A percentile compares a stretch with the other conserved stretches of the same genome.
phyloP scores from a whole-genome alignment of 352 stramenopile species.

The Phytophthora kernoviae region DNA sequence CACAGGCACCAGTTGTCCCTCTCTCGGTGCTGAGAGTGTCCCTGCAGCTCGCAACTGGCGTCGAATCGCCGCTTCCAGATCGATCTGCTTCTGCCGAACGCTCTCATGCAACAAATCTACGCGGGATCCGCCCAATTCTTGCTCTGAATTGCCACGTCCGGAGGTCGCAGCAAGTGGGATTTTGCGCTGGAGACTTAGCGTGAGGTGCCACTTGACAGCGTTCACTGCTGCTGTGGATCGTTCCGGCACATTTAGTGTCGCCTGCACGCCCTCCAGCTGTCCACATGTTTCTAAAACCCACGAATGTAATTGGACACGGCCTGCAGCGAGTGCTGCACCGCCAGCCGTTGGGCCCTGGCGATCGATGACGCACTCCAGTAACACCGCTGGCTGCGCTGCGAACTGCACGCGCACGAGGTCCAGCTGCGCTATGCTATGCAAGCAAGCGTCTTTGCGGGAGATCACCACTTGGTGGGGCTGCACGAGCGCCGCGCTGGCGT shows the following conservation, averaged over 20 bases:
- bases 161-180: conserved; percentile 27
- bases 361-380: conserved; percentile 50
- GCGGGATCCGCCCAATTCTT: conserved; percentile 9
- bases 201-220: conserved; percentile 15
- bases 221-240: conserved; percentile 6
- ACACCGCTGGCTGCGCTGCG: conserved; percentile 2
- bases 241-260: conserved; percentile 22
- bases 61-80: conserved; percentile 31
- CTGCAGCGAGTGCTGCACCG: conserved; percentile 20
- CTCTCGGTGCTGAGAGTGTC: conserved; percentile 13
- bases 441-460: conserved; percentile 31
- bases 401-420: conserved; percentile 20
- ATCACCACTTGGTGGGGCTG: conserved; percentile 61
- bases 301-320: conserved; percentile 49
- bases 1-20: conserved; percentile 43
- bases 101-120: conserved; percentile 45
- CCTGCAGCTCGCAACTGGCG: conserved; percentile 42
- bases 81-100: conserved; percentile 38
- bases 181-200: conserved; percentile 43
- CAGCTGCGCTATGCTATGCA: conserved; percentile 24
- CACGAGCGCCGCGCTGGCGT: conserved; percentile 20
- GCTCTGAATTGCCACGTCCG: neutral
- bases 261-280: conserved; percentile 17
- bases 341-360: conserved; percentile 5
- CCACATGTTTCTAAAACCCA: conserved; percentile 50